Conservation (phyloP, 257 asterid species). For the Buddleja alternifolia region DNA sequence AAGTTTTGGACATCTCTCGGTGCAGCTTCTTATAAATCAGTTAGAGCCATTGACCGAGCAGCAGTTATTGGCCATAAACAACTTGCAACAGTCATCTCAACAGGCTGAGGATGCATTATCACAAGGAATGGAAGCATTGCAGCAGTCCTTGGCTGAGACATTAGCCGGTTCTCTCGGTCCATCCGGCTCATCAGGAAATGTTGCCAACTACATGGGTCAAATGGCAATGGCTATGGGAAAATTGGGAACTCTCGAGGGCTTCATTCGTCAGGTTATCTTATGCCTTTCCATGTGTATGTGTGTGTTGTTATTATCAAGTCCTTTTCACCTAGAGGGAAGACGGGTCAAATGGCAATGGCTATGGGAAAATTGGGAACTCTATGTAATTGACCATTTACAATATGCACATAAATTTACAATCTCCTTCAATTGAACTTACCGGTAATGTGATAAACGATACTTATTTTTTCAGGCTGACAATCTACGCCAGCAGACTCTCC, state of each 20-base stretch:
- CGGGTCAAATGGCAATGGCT: constrained; percentile 97
- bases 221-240: constrained; percentile 99
- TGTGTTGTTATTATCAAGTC: constrained; percentile 13
- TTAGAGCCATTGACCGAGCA: constrained; percentile 94
- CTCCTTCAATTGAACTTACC: constrained; percentile 9
- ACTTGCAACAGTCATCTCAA: constrained; percentile 87
- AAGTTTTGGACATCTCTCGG: constrained; percentile 24
- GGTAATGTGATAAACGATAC: constrained; percentile 4
- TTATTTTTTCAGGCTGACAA: constrained; percentile 77
- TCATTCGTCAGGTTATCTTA: constrained; percentile 80
- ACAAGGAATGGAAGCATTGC: constrained; percentile 98
- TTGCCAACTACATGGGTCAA: constrained; percentile 96
- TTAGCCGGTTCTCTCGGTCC: constrained; percentile 90
- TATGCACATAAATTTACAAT: background rate
- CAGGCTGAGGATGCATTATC: constrained; percentile 95
- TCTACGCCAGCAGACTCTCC: constrained; percentile 87
- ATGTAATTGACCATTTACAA: too few species aligned
- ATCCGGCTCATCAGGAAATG: constrained; percentile 79
- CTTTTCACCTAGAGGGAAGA: background rate
- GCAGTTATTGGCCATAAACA: constrained; percentile 75
- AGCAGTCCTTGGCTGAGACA: constrained; percentile 88
- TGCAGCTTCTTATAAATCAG: constrained; percentile 85
- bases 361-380: constrained; percentile 95
- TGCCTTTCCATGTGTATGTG: background rate
- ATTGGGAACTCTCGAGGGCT: constrained; percentile 90